Evolutionary conservation across 371 early-diverging fungal species (phyloP), one percentile per base, ranked within the genome.

Genomic region (Batkoa obscura): DNA sequence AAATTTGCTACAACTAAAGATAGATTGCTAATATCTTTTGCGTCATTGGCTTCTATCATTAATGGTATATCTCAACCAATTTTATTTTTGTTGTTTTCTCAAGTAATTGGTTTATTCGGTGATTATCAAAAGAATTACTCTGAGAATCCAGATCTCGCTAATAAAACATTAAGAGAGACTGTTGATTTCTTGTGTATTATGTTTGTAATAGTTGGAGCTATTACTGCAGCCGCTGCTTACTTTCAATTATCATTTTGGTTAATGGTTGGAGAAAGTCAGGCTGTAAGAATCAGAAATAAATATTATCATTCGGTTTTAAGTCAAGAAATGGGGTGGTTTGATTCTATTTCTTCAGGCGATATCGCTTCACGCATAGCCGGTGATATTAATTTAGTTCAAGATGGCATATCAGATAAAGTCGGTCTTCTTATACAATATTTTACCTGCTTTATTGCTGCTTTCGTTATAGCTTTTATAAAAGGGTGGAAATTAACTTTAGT

Each of bases 251-350:
- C 2, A 58, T 66, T 55, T 13, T 79, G 73, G 73, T 67, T 72
- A 30, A 58, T 71, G 42, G 62, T 72, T 4, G 75, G 73, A 3
- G 77, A 78, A 58, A 66, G 64, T 33, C 53, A 61, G 52, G 63
- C 75, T 64, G 48, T 58, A 33, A 64, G 66, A 32, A 68, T 78
- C 57, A 68, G 76, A 46, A 62, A 71, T 50, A 43, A 57, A 15
- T 75, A 69, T 50, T 78, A 81, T 61, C 59, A 60, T 43, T 67
- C 81, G 0, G 63, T 83, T 46, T 57, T 88, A 48, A 68, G 75
- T 15, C 84, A 86, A 65, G 80, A 86, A 59, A 72, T 84, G 61
- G 73, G 68, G 17, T 88, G 74, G 72, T 83, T 79, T 60, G 86
- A 86, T 61, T 58, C 58, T 0, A 59, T 65, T 12, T 67, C 72